Evolutionary conservation across 2,329 filamentous ascomycete species (phyloP), one percentile per base, ranked within the genome.

Genomic region (Epichloe brachyelytri): DNA sequence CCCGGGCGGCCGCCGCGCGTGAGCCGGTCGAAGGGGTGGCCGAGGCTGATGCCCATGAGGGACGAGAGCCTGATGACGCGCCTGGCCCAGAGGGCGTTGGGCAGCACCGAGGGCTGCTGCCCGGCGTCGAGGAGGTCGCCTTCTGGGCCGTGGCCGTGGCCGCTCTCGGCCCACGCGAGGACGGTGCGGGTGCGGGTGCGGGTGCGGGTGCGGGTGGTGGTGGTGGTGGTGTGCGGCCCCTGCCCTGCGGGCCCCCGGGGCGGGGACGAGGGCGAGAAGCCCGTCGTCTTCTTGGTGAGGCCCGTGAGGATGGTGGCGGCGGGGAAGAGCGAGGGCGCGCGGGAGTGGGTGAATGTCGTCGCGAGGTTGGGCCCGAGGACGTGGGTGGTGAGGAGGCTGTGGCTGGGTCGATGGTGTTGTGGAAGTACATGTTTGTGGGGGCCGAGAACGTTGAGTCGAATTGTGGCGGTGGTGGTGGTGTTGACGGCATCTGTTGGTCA

Each of bases 301-400:
- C 53, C 53, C 0, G 1, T 4, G 0, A 34, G 17, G 5, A 63
- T 59, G 0, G 12, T 6, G 1, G 55, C 55, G 0, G 33, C 45
- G 0, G 36, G 34, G 3, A 43, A 8, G 4, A 52, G 11, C 2
- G 38, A 3, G 2, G 50, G 53, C 10, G 63, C 60, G 17, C 59
- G 58, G 1, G 48, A 45, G 51, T 68, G 66, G 0, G 51, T 52
- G 48, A 68, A 67, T 0, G 53, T 61, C 43, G 60, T 60, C 1
- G 53, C 49, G 6, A 68, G 56, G 14, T 66, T 65, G 3, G 64
- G 60, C 1, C 65, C 66, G 3, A 66, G 59, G 2, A 66, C 63
- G 34, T 64, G 57, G 5, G 65, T 60, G 0, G 55, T 56, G 1
- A 68, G 59, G 56, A 60, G 0, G 59, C 60, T 0, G 46, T 50